phyloP scores from a whole-genome alignment of 2,329 filamentous ascomycete genomes.

The Phaeosphaeria sp. region DNA sequence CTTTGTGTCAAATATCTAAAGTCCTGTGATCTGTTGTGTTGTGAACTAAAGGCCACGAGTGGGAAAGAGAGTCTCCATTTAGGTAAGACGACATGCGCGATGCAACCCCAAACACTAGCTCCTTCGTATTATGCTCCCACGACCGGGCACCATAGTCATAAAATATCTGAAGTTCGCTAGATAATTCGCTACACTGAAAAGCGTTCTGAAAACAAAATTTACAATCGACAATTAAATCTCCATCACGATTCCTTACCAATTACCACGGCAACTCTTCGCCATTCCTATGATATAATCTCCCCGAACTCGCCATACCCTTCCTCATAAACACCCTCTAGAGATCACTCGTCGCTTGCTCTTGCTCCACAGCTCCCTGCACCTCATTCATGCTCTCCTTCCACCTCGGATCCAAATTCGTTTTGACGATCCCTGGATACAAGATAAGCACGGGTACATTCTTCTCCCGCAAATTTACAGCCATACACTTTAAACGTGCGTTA shows the following conservation, averaged over 20 bases:
- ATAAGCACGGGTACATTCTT: slow-evolving; percentile 50
- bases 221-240: background rate
- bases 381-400: slow-evolving; percentile 34
- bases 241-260: slow-evolving; percentile 42
- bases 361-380: slow-evolving; percentile 50
- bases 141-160: no score
- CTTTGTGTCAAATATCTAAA: no score
- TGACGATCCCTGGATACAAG: slow-evolving; percentile 54
- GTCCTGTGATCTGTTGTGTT: no score
- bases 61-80: no score
- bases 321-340: slow-evolving; percentile 50
- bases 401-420: slow-evolving; percentile 28
- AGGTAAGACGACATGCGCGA: no score
- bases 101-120: no score
- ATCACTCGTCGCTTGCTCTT: slow-evolving; percentile 54
- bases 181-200: background rate
- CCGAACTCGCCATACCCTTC: slow-evolving; percentile 51
- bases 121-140: no score
- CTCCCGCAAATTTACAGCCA: slow-evolving; percentile 51
- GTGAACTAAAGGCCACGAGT: no score
- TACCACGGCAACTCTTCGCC: slow-evolving; percentile 55
- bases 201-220: no score
- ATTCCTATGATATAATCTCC: slow-evolving; percentile 55
- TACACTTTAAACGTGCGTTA: slow-evolving; percentile 53
- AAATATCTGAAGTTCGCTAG: no score